Base-by-base conservation (phyloP, 2,329 filamentous ascomycete species). In the Colletotrichum tropicicola region DNA sequence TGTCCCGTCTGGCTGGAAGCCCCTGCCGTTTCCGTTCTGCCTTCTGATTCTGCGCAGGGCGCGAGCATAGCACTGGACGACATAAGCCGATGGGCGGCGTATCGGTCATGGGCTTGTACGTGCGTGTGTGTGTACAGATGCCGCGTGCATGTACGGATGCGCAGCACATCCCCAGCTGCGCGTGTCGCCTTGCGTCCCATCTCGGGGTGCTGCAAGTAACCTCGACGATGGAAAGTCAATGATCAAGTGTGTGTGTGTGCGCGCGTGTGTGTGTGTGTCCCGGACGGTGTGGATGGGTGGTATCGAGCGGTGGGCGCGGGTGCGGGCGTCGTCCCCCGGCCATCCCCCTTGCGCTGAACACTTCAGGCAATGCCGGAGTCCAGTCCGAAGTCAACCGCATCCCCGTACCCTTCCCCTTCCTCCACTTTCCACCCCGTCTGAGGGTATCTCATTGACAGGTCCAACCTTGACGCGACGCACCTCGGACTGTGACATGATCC, bases 321-420 rank as follows among this genome's bases (percentile, higher is more conserved):
- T n/a, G 49, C n/a, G 21, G 41, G 43, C 43, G 41, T n/a, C 30
- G 27, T 39, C 28, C 47, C 28, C 56, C 39, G 21, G 54, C 37
- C 32, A 47, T 21, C 37, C 12, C 32, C 32, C 43, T 41, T 63
- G 47, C 30, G 35, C 64, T 65, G 48, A 51, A 35, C 47, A 45
- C 25, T 66, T 67, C 48, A 45, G 53, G 54, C 54, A 53, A 73
- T 74, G 66, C 43, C 57, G 62, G 62, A 65, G 62, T 56, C 35
- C 5, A 51, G 57, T 65, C 75, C 75, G 75, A 75, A 64, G 59
- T 45, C 65, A 51, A 48, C 39, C 48, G 25, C 58, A 56, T 48
- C 52, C 49, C 43, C 54, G 55, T 63, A 52, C 60, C 59, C 49
- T 60, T 56, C 59, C 51, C 55, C 27, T 71, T 69, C 67, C 71